A percentile compares a stretch with the other conserved stretches of the same genome.
Conservation (phyloP, 805 yeast species). For the Teunomyces aglyptinius region DNA sequence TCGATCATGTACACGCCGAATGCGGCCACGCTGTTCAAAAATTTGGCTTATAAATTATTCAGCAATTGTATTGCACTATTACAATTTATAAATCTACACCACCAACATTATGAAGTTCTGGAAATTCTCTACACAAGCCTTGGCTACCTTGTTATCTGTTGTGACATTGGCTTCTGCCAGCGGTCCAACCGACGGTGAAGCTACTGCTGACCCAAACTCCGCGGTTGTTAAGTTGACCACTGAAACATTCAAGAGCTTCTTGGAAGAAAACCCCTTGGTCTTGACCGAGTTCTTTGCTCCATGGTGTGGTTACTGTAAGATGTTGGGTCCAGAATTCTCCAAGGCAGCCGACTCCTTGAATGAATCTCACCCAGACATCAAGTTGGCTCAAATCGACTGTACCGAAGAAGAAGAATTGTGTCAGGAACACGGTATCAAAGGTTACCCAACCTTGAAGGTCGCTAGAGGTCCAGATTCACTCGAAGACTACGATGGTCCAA, state of each 20-base stretch:
- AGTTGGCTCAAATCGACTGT: constrained; percentile 84
- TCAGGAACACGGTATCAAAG: constrained; percentile 62
- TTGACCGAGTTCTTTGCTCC: constrained; percentile 90
- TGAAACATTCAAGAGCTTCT: constrained; percentile 61
- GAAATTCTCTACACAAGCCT: constrained; percentile 35
- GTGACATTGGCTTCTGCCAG: constrained; percentile 32
- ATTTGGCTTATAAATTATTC: neutral
- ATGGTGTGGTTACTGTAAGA: constrained; percentile 98
- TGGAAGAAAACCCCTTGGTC: constrained; percentile 72
- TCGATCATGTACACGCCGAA: neutral
- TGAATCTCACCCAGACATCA: constrained; percentile 52
- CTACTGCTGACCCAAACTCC: constrained; percentile 76
- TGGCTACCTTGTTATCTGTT: constrained; percentile 38
- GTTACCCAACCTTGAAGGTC: constrained; percentile 83
- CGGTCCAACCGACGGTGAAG: constrained; percentile 51
- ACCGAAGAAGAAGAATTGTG: constrained; percentile 75
- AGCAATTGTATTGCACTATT: neutral
- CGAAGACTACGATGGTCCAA: constrained; percentile 77
- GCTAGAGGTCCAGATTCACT: constrained; percentile 53
- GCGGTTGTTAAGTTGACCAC: constrained; percentile 81
- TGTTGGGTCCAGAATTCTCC: constrained; percentile 75
- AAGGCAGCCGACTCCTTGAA: constrained; percentile 67
- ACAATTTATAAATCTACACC: neutral
- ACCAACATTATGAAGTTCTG: constrained; percentile 35
- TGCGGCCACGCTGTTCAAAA: constrained; percentile 4